Evolutionary conservation across 2,329 filamentous ascomycete species (phyloP), one percentile per base, ranked within the genome.

Genomic region (Tolypocladium paradoxum): DNA sequence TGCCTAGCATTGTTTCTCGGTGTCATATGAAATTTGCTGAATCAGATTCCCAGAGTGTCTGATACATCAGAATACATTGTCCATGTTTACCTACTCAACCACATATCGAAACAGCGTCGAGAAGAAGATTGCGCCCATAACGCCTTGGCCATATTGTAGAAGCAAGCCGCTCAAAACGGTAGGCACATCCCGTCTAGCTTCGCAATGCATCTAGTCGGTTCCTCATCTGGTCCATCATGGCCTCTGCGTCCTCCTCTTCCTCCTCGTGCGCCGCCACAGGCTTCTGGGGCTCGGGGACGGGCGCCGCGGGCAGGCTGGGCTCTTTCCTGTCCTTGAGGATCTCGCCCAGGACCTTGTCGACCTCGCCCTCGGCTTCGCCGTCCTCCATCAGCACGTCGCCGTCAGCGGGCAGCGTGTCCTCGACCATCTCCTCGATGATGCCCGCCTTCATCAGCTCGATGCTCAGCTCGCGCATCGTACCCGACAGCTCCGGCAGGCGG

Each of bases 371-470:
- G 2, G 79, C 84, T 68, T 89, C 85, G 6, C 84, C 87, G 62
- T 91, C 88, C 56, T 89, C 88, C 55, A 88, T 83, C 54, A 88
- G 81, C 51, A 82, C 76, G 60, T 89, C 74, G 50, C 85, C 71
- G 54, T 90, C 85, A 58, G 85, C 80, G n/a, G 90, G 89, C 59
- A 97, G 73, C 45, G 79, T 84, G 67, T 97, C 92, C 48, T 85
- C 88, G 5, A 95, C 84, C 88, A 97, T 96, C 74, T 99, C 93
- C 76, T 97, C 92, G 56, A 97, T 95, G 59, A 99, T 92, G 18
- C 92, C 93, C 2, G 93, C 92, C 74, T 90, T 95, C 69, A 96
- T 87, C 60, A 97, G 73, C 76, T 97, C 93, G 54, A 85, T 78
- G 62, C 85, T 87, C 49, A 97, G 75, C 68, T 95, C 89, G 57